phyloP scores from a whole-genome alignment of 345 rosid species.

The Eucalyptus camaldulensis region DNA sequence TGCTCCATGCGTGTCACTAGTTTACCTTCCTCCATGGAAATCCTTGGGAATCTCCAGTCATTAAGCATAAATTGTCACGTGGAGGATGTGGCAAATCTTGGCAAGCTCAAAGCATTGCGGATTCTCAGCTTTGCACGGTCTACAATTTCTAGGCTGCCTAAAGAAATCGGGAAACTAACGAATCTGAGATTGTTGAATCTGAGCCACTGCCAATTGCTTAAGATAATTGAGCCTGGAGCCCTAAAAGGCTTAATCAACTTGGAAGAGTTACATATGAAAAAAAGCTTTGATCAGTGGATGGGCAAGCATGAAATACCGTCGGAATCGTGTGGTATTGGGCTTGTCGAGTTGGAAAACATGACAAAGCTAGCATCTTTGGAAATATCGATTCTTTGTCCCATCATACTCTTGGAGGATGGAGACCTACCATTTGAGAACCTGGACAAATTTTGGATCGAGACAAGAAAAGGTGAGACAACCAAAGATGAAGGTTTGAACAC shows the following conservation, averaged over 20 bases:
- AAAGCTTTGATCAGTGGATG: accelerated
- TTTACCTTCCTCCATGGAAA: not conserved
- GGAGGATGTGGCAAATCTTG: not conserved
- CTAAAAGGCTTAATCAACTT: not conserved
- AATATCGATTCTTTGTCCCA: not conserved
- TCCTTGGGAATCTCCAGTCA: not conserved
- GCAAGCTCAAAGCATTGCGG: not conserved
- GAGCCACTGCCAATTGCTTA: accelerated
- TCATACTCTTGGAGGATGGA: not conserved
- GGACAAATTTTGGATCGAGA: not conserved
- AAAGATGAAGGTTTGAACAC: not conserved
- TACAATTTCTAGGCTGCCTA: accelerated
- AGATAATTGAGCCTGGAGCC: accelerated
- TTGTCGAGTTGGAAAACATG: not conserved
- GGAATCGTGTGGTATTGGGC: no score
- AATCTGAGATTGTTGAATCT: not conserved
- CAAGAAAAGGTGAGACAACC: accelerated
- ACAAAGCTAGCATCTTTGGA: not conserved
- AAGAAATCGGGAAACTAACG: not conserved
- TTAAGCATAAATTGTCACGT: not conserved
- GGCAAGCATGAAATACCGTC: no score
- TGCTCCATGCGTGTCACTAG: accelerated
- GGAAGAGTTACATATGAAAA: not conserved
- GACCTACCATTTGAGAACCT: not conserved
- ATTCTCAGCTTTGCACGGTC: not conserved